A percentile compares a stretch with the other conserved stretches of the same genome.
These are phyloP conservation scores for Fusarium coicis DNA, from an alignment of 2,329 filamentous ascomycete species.

Conservation along the genomic window DNA sequence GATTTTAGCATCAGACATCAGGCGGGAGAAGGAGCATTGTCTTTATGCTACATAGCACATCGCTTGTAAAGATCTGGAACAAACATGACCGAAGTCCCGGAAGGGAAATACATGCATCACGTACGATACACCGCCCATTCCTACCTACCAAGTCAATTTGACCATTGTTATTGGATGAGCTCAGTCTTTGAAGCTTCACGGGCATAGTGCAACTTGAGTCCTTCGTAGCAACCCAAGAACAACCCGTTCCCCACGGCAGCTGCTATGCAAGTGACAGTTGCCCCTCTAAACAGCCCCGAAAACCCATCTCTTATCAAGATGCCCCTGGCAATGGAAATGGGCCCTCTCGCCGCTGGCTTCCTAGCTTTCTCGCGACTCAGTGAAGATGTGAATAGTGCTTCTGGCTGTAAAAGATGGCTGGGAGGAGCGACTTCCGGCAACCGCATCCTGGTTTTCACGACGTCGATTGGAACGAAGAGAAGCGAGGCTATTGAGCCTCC, in stretches of 20 bases:
- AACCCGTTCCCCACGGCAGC: conserved; percentile 24
- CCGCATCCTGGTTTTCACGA: conserved; percentile 29
- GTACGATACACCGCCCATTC: background rate
- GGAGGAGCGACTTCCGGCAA: conserved; percentile 3
- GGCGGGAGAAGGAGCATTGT: background rate
- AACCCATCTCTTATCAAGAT: conserved; percentile 19
- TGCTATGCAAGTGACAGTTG: conserved; percentile 22
- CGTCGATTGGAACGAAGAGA: conserved; percentile 19
- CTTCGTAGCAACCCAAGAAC: conserved; percentile 30
- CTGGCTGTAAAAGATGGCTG: conserved; percentile 4
- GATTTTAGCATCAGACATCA: too few species aligned
- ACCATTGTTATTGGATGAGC: background rate
- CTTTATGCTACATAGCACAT: background rate
- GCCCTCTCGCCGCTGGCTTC: background rate
- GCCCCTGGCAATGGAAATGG: conserved; percentile 15
- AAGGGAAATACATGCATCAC: too few species aligned
- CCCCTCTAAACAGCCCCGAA: conserved; percentile 20
- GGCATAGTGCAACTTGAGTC: conserved; percentile 14
- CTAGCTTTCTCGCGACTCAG: conserved; percentile 8
- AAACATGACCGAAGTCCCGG: background rate
- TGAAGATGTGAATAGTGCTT: background rate
- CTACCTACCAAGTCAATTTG: accelerated
- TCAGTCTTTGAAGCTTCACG: background rate
- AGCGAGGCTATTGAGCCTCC: conserved; percentile 24
- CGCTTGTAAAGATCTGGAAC: too few species aligned